Base-by-base conservation (phyloP, 2,329 filamentous ascomycete genomes). In the Pseudogymnoascus sp. region DNA sequence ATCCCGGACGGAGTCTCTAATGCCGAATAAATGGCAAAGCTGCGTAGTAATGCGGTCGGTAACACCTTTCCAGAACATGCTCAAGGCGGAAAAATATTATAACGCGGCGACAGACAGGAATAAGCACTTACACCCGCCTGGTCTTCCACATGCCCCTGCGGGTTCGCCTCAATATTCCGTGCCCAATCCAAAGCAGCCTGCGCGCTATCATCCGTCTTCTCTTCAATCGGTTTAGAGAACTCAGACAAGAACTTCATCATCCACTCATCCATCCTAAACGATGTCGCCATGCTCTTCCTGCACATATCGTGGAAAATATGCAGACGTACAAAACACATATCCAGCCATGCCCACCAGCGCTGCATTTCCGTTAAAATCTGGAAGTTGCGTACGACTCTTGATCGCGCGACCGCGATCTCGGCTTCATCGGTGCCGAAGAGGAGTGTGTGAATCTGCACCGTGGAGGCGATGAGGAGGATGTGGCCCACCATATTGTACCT, bases 401-500 rank as follows among this genome's bases (percentile, higher is more conserved):
- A 64, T 31, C 73, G 73, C 1, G 78, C 75, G 3, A 69, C 67
- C 0, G 66, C 63, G 7, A 79, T 75, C 56, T 78, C 72, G 4
- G 63, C 65, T 19, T 77, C 73, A 19, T 75, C 71, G 1, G 69
- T 69, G 59, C 71, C 71, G 63, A 80, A 80, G 0, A 81, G 73
- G 1, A 81, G 70, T 0, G 72, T 79, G 63, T 81, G 78, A 11
- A 81, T 73, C 59, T 80, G 75, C 0, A 80, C 73, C 0, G 79
- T 79, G 0, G 78, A 81, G 0, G 78, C 74, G 29, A 81, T 76
- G 9, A 80, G 76, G 4, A 79, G 70, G 35, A 80, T 76, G 67
- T 81, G 78, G 0, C 77, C 78, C 0, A 80, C 76, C 71, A 79
- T 76, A 9, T 72, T 75, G 64, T 79, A 80, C 26, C 75, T 73